Evolutionary conservation across 2,329 filamentous ascomycete genomes (phyloP).

Genomic region (Beauveria brongniartii): DNA sequence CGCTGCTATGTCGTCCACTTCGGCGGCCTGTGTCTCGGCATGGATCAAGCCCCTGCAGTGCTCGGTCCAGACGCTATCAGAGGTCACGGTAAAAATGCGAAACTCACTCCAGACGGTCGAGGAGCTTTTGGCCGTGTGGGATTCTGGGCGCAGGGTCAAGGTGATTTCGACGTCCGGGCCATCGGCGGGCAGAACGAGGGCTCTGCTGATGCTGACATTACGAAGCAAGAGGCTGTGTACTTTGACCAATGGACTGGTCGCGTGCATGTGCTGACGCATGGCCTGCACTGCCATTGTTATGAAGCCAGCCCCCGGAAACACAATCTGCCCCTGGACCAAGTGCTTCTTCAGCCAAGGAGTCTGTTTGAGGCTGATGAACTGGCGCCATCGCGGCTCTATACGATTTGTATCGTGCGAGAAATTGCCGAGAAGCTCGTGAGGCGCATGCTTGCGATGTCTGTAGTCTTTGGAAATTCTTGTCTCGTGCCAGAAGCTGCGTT

Average conservation of each 20-base stretch:
- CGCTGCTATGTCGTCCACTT: not conserved
- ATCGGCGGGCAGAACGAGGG: not conserved
- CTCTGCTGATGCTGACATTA: not conserved
- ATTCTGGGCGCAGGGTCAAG: not conserved
- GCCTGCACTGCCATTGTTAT: not conserved
- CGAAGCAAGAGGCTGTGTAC: not conserved
- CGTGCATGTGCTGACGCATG: not conserved
- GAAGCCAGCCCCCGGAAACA: not conserved
- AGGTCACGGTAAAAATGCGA: slow-evolving; percentile 10
- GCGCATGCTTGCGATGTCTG: not conserved
- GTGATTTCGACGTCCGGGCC: not conserved
- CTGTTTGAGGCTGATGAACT: not conserved
- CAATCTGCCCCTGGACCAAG: not conserved
- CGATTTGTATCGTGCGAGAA: not conserved
- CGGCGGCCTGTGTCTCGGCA: not conserved
- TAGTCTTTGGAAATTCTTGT: not conserved
- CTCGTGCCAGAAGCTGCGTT: not conserved
- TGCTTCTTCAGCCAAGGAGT: not conserved
- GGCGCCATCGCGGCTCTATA: not conserved
- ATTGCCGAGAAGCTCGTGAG: not conserved
- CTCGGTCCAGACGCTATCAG: slow-evolving; percentile 9
- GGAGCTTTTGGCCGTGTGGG: slow-evolving; percentile 6
- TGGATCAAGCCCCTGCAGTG: slow-evolving; percentile 6
- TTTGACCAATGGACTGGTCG: not conserved
- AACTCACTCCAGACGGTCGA: slow-evolving; percentile 12